These are phyloP conservation scores for Pichia sp. DNA, from an alignment of 1,139 yeast species.

Conservation along the genomic window DNA sequence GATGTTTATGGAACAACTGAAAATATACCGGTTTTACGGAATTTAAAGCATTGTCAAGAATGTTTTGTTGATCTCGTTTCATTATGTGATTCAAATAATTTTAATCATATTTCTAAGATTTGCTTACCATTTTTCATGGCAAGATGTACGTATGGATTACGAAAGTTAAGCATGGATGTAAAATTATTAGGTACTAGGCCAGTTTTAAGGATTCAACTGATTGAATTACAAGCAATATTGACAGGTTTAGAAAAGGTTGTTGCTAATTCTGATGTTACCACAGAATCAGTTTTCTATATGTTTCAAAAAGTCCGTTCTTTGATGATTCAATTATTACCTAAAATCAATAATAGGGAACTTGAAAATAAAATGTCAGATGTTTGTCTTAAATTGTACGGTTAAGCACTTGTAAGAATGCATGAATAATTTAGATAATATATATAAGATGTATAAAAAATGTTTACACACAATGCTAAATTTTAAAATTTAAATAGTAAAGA, in stretches of 20 bases:
- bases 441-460: background rate
- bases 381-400: background rate
- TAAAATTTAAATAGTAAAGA: too few species aligned
- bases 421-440: background rate
- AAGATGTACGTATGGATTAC: constrained; percentile 45
- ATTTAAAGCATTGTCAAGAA: constrained; percentile 37
- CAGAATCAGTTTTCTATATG: background rate
- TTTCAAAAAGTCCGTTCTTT: background rate
- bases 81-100: constrained; percentile 27
- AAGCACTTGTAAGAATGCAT: background rate
- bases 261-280: background rate
- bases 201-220: constrained; percentile 43
- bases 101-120: constrained; percentile 22
- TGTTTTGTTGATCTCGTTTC: constrained; percentile 45
- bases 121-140: constrained; percentile 39
- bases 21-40: constrained; percentile 31
- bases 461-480: too few species aligned
- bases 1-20: constrained; percentile 46
- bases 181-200: constrained; percentile 48
- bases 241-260: constrained; percentile 23
- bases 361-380: background rate
- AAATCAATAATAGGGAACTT: background rate
- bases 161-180: constrained; percentile 47
- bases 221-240: constrained; percentile 38
- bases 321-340: constrained; percentile 1